phyloP scores from a whole-genome alignment of 805 yeast species.

The Starmerella riodocensis region DNA sequence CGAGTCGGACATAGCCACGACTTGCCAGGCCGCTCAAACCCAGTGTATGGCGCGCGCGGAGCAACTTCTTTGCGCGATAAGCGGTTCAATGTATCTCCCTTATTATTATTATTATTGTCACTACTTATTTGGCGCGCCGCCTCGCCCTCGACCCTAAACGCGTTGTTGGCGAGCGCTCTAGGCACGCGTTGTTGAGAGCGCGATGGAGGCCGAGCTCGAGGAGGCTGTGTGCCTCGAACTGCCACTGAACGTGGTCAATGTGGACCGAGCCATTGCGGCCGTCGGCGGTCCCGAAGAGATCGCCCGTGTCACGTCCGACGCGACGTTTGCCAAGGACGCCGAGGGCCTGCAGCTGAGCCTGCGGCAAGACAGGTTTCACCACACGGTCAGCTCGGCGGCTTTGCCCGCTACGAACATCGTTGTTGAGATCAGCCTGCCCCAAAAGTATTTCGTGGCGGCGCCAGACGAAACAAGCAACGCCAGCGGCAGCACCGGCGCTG shows the following conservation, averaged over 20 bases:
- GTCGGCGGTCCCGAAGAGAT: slow-evolving; percentile 38
- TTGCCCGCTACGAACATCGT: slow-evolving; percentile 24
- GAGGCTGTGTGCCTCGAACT: slow-evolving; percentile 40
- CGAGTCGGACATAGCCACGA: no score
- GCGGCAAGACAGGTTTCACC: slow-evolving; percentile 32
- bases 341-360: slow-evolving; percentile 28
- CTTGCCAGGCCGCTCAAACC: no score
- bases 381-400: slow-evolving; percentile 34
- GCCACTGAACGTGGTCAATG: slow-evolving; percentile 52
- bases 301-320: slow-evolving; percentile 18
- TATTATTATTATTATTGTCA: no score
- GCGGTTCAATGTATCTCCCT: no score
- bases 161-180: no score
- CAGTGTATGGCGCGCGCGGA: no score
- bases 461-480: no score
- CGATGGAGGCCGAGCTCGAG: neutral
- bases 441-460: slow-evolving; percentile 20
- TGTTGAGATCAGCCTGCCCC: slow-evolving; percentile 26
- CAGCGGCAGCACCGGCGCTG: no score
- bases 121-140: no score
- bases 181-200: no score
- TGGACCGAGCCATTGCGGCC: slow-evolving; percentile 32
- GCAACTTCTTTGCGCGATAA: no score
- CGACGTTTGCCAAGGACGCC: slow-evolving; percentile 24
- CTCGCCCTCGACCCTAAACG: no score